Evolutionary conservation across 2,329 filamentous ascomycete genomes (phyloP).

Genomic region (Davidsoniella neocaledoniae): DNA sequence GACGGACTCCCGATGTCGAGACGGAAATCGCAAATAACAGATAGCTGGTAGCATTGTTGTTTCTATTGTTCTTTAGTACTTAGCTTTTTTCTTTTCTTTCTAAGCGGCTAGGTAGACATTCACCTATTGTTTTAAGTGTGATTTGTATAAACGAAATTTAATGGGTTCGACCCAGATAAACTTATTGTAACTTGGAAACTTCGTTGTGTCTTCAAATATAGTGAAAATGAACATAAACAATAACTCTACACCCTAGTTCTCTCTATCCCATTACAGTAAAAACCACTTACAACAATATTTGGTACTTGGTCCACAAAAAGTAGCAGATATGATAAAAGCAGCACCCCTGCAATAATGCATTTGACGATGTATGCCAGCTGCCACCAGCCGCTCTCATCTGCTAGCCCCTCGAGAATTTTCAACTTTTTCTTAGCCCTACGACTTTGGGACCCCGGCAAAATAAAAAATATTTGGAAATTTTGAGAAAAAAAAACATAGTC

Average conservation of each 20-base stretch:
- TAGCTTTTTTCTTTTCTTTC: background rate
- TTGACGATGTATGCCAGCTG: slow-evolving; percentile 2
- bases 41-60: background rate
- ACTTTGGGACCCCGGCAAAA: background rate
- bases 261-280: background rate
- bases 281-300: background rate
- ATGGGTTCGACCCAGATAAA: background rate
- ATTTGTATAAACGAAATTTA: too few relatives aligned
- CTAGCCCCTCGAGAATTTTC: slow-evolving; percentile 10
- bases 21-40: slow-evolving; percentile 33
- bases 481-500: slow-evolving; percentile 9
- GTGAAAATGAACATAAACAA: background rate
- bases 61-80: background rate
- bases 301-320: background rate
- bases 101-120: background rate
- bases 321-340: slow-evolving; percentile 9
- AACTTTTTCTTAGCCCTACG: background rate
- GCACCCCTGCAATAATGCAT: slow-evolving; percentile 1
- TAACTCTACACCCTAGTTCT: background rate
- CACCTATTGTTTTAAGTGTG: background rate
- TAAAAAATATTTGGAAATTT: background rate
- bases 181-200: background rate
- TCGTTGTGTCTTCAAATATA: background rate
- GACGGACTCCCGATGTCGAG: slow-evolving; percentile 76
- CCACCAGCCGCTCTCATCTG: background rate